Conservation (phyloP, 164 flowering plant genomes). For the Pachysandra terminalis region DNA sequence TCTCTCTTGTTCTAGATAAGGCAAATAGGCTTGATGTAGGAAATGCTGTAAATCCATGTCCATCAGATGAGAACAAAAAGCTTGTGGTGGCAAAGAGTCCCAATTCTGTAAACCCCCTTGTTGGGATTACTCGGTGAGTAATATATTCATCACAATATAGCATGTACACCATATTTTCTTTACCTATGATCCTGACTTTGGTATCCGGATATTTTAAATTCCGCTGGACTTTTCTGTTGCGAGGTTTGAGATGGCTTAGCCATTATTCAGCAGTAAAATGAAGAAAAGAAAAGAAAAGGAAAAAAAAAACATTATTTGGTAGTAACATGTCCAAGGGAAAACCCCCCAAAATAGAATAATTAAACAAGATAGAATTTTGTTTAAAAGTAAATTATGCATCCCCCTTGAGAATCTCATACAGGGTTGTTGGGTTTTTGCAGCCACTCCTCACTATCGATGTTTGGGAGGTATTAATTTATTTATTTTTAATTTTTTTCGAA, state of each 20-base stretch:
- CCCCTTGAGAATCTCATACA: constrained; percentile 11
- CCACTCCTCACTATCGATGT: constrained; percentile 84
- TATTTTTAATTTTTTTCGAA: too few species aligned
- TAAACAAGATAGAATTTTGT: too few species aligned
- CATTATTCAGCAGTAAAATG: too few species aligned
- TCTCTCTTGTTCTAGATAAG: constrained; percentile 44
- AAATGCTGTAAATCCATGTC: constrained; percentile 71
- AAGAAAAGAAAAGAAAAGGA: too few species aligned
- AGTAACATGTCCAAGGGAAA: too few species aligned
- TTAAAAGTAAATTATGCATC: background rate
- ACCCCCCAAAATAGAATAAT: too few species aligned
- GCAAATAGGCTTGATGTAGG: constrained; percentile 73
- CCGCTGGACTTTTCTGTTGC: background rate
- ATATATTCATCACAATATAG: background rate
- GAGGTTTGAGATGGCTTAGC: too few species aligned
- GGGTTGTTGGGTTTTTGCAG: constrained; percentile 41
- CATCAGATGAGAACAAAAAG: constrained; percentile 73
- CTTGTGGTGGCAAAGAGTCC: constrained; percentile 82
- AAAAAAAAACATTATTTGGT: too few species aligned
- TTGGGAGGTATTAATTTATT: constrained; percentile 76
- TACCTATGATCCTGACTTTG: constrained; percentile 1
- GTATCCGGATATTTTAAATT: background rate
- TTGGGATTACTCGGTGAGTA: constrained; percentile 83
- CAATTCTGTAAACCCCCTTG: constrained; percentile 86
- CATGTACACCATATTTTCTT: too few species aligned